These are phyloP conservation scores for Clarireedia paspali DNA, from an alignment of 2,329 filamentous ascomycete genomes.

Conservation along the genomic window DNA sequence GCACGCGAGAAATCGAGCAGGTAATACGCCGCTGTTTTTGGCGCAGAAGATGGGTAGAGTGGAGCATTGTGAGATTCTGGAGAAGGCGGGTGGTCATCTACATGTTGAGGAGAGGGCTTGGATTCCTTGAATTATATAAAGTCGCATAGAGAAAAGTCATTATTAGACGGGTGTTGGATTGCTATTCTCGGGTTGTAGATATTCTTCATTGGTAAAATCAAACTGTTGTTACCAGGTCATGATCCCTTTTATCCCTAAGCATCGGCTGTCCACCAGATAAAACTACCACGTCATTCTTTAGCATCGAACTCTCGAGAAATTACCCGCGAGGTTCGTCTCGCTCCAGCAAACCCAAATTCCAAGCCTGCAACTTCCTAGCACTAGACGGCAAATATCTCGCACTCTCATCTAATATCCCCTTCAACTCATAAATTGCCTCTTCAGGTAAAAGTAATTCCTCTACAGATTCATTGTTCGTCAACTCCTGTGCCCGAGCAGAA, in stretches of 20 bases:
- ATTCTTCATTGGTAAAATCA: not conserved
- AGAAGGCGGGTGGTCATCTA: constrained; percentile 52
- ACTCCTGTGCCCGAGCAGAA: constrained; percentile 8
- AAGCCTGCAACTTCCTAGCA: constrained; percentile 54
- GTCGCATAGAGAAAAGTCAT: not conserved
- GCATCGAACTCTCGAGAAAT: too few relatives aligned
- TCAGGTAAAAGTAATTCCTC: constrained; percentile 51
- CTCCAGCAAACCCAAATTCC: constrained; percentile 58
- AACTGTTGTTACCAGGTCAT: too few relatives aligned
- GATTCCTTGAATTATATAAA: not conserved
- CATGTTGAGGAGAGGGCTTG: constrained; percentile 41
- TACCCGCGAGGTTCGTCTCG: constrained; percentile 38
- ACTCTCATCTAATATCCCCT: constrained; percentile 33
- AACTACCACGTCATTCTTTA: too few relatives aligned
- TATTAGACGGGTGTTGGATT: not conserved
- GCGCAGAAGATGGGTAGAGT: constrained; percentile 50
- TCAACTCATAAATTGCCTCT: constrained; percentile 40
- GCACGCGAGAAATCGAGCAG: constrained; percentile 55
- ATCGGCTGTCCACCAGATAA: too few relatives aligned
- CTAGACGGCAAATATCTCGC: constrained; percentile 44
- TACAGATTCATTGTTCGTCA: constrained; percentile 27
- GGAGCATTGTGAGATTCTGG: constrained; percentile 46
- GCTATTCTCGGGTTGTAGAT: not conserved
- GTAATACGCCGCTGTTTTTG: constrained; percentile 59
- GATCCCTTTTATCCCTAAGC: too few relatives aligned